These are phyloP conservation scores for Dothidotthia symphoricarpi DNA, from an alignment of 2,329 filamentous ascomycete species.

Conservation along the genomic window DNA sequence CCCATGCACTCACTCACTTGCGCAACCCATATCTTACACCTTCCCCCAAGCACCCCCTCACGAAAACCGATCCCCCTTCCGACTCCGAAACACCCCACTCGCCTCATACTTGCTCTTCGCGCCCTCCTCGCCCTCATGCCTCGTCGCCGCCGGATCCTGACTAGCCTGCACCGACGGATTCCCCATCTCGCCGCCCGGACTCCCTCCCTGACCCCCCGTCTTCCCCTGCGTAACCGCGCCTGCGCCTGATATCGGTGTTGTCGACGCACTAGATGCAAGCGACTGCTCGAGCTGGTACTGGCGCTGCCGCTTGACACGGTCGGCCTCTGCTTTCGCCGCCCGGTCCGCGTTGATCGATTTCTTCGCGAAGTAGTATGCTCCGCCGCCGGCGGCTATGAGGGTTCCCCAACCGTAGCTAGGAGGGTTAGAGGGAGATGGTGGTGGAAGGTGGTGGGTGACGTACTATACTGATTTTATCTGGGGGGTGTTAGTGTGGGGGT, in stretches of 20 bases:
- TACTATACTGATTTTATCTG: conserved; percentile 61
- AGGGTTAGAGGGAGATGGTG: neutral
- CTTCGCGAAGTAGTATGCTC: conserved; percentile 96
- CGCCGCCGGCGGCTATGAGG: conserved; percentile 78
- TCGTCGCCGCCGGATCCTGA: conserved; percentile 79
- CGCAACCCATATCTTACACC: neutral
- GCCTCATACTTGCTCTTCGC: conserved; percentile 94
- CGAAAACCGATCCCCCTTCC: conserved; percentile 80
- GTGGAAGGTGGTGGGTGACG: conserved; percentile 27
- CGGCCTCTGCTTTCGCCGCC: conserved; percentile 62
- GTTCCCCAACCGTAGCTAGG: conserved; percentile 86
- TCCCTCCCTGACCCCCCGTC: conserved; percentile 10
- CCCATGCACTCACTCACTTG: neutral
- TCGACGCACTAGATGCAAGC: conserved; percentile 6
- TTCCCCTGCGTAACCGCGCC: conserved; percentile 8
- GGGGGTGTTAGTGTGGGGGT: conserved; percentile 15
- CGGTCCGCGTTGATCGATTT: conserved; percentile 90
- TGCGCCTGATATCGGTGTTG: conserved; percentile 10
- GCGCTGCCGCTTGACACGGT: conserved; percentile 32
- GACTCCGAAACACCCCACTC: conserved; percentile 68
- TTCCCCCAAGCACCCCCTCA: conserved; percentile 11
- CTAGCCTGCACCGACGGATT: conserved; percentile 72
- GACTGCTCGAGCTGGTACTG: conserved; percentile 35
- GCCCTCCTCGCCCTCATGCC: conserved; percentile 70
- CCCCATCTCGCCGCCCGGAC: conserved; percentile 14